Evolutionary conservation across 805 yeast genomes (phyloP).

Genomic region (Tetrapisispora namnaoensis): DNA sequence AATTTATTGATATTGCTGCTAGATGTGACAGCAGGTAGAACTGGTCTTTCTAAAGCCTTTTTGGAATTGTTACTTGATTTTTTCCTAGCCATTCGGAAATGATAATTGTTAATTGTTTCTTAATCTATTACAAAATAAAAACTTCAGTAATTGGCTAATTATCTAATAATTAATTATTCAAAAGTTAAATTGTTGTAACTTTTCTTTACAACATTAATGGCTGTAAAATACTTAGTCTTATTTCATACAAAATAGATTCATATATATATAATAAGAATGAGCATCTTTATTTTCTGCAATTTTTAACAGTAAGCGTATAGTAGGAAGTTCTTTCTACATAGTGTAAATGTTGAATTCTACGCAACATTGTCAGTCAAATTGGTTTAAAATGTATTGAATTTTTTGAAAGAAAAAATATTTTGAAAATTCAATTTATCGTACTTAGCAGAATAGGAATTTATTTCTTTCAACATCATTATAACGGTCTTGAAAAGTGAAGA

Average conservation of each 20-base stretch:
- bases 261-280: background rate
- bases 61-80: background rate
- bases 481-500: too few species aligned
- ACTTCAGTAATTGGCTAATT: too few species aligned
- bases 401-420: background rate
- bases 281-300: too few species aligned
- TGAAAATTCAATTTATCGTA: background rate
- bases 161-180: too few species aligned
- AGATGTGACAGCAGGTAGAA: background rate
- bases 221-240: too few species aligned
- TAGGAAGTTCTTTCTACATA: too few species aligned
- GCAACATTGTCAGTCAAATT: background rate
- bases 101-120: too few species aligned
- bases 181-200: too few species aligned
- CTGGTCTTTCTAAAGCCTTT: background rate
- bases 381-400: background rate
- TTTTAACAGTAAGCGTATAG: too few species aligned
- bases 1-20: background rate
- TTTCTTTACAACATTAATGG: too few species aligned
- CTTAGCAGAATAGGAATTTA: background rate
- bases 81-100: slow-evolving; percentile 1
- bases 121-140: too few species aligned
- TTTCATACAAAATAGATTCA: background rate
- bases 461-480: background rate
- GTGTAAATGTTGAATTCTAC: background rate